Evolutionary conservation across 2,329 filamentous ascomycete genomes (phyloP).

Genomic region (Fusarium sp.): DNA sequence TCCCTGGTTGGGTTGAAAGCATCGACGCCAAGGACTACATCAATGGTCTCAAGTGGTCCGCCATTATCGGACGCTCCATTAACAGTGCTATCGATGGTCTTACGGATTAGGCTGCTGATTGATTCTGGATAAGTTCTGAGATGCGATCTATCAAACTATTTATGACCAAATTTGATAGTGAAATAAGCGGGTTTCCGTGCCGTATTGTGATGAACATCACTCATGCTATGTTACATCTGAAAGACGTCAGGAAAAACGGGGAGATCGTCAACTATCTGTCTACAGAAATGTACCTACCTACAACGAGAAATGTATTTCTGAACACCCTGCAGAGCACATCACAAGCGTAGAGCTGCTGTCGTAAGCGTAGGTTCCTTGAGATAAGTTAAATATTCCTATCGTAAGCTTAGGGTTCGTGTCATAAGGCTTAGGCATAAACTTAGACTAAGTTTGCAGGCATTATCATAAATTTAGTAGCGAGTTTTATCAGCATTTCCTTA

Average conservation of each 20-base stretch:
- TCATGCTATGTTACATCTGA: neutral
- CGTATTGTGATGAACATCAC: neutral
- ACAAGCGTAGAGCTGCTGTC: too few species aligned
- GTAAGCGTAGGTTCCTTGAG: too few species aligned
- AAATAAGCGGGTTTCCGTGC: neutral
- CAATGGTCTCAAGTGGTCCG: slow-evolving; percentile 69
- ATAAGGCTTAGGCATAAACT: neutral
- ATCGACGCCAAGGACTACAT: slow-evolving; percentile 69
- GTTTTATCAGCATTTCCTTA: neutral
- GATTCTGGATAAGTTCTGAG: neutral
- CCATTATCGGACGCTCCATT: slow-evolving; percentile 67
- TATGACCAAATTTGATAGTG: too few species aligned
- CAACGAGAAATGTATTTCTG: too few species aligned
- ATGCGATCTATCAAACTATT: neutral
- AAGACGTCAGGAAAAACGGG: neutral
- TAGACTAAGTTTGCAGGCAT: neutral
- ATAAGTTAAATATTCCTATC: too few species aligned
- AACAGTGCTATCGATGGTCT: slow-evolving; percentile 58
- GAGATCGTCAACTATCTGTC: neutral
- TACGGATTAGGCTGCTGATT: neutral
- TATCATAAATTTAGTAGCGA: neutral
- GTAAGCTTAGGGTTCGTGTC: too few species aligned
- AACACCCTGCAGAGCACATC: too few species aligned
- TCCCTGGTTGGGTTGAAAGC: slow-evolving; percentile 71
- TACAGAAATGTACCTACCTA: neutral